Percentiles rank a stretch among this genome's conserved stretches.
phyloP scores from a whole-genome alignment of 768 basidiomycete species.

The Boletus rubroflammeus region DNA sequence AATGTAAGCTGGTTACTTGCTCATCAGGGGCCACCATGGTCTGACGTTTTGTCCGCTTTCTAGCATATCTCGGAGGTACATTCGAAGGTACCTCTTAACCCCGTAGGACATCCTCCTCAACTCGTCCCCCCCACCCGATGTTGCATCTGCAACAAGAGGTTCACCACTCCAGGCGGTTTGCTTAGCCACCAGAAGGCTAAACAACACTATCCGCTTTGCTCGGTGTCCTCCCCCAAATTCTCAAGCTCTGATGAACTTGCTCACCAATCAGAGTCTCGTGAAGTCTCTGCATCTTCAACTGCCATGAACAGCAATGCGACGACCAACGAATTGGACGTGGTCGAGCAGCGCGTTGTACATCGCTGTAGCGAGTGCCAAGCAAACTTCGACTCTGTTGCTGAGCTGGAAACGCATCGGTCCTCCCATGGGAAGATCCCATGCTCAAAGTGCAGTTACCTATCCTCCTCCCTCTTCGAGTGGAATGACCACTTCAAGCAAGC shows the following conservation, averaged over 20 bases:
- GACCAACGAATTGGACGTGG: not conserved
- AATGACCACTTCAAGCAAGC: conserved; percentile 25
- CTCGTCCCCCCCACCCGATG: conserved; percentile 16
- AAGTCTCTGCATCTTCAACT: not conserved
- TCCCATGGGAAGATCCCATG: conserved; percentile 22
- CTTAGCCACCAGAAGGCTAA: conserved; percentile 23
- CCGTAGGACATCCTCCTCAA: not conserved
- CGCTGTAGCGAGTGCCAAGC: conserved; percentile 20
- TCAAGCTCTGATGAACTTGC: not conserved
- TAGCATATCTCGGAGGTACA: conserved; percentile 25
- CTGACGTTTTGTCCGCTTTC: conserved; percentile 3
- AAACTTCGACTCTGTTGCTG: conserved; percentile 12
- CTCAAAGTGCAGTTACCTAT: conserved; percentile 23
- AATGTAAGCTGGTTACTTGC: conserved; percentile 9
- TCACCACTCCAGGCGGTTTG: conserved; percentile 16
- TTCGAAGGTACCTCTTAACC: conserved; percentile 2
- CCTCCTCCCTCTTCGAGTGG: conserved; percentile 26
- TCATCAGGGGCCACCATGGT: not conserved
- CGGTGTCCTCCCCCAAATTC: conserved; percentile 3
- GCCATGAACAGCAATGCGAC: not conserved
- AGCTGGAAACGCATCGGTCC: conserved; percentile 21
- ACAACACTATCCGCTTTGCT: conserved; percentile 14
- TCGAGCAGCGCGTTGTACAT: conserved; percentile 6
- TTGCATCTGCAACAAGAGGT: conserved; percentile 26
- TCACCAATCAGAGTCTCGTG: conserved; percentile 2